Base-by-base conservation (phyloP, 192 early-diverging fungal species). In the Pilaira anomala region DNA sequence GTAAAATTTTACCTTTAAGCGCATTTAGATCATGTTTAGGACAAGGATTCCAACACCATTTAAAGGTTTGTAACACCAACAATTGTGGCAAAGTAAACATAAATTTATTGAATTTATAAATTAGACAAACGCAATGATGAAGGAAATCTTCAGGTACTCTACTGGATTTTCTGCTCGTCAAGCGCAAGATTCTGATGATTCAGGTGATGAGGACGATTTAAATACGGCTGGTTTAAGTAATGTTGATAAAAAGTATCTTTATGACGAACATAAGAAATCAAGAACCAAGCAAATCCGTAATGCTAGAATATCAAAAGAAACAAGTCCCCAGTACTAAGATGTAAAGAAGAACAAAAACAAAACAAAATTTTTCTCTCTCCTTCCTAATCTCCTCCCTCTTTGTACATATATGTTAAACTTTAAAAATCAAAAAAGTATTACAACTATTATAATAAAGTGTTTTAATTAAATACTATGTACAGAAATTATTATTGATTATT, bases 21-120 rank as follows among this genome's bases (percentile, higher is more conserved):
- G n/a, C 62, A 16, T 69, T 69, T 48, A 55, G 66, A 44, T 44
- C 36, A 55, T 42, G 41, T 21, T 55, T 68, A 39, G 52, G 52
- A 44, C 59, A 68, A 56, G 66, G 66, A 21, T 18, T 68, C 11
- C 60, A 68, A 7, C 60, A 68, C 33, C 66, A 68, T 41, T 46
- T 68, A 26, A 63, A 52, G 62, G 62, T 28, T 36, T 55, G n/a
- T 12, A 36, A 9, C 5, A 33, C 7, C 24, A 26, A 28, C 5
- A 12, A 28, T 3, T 22, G 51, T 5, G 26, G 19, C 8, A 12
- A 7, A 3, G 4, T 55, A n/a, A 36, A 11, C 52, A 59, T 59
- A 6, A 6, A 22, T 44, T 22, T 39, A 16, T n/a, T 56, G 7
- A 12, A 13, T 52, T 26, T 26, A 3, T 11, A 24, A 22, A 13